Base-by-base conservation (phyloP, 140 eudicot species). In the Bidens hawaiensis region DNA sequence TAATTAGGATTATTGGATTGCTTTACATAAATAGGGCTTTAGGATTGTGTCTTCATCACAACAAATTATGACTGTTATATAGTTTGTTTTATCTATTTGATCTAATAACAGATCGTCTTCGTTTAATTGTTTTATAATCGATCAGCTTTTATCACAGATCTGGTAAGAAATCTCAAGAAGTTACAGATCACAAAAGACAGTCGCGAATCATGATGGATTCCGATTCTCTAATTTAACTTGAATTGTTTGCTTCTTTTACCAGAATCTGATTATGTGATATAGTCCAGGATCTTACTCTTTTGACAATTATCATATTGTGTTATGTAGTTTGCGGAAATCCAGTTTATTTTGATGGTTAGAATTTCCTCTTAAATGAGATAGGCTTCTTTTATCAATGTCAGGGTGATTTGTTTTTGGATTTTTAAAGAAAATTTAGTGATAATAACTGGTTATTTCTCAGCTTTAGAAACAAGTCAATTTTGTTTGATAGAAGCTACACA, bases 151-250 rank as follows among this genome's bases (percentile, higher is more conserved):
- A 54, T 26, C 21, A 65, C 51, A 49, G 50, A 5, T 66, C 4
- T 36, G 60, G 60, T 52, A 33, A 24, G 62, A 66, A 36, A 14
- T 51, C 10, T 15, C 12, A 8, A 52, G 62, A 53, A 13, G 38
- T 67, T 66, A 22, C 18, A 53, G 31, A 67, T 31, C 11, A 4
- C 41, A 31, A 33, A n/a, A 49, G 12, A 14, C 50, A 19, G 56
- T 16, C 22, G 38, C 49, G 16, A 13, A 33, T 50, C 28, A 14
- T 34, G 16, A 49, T 11, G 46, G 43, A 28, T 18, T 64, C 18
- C 43, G 57, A 47, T 47, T 48, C 22, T 1, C 12, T 34, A 13
- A 15, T 36, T 56, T 6, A 24, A 30, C 30, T 28, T 18, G 7
- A 12, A 27, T 21, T 65, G 34, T 24, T 41, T 28, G 23, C 33